Conservation (phyloP, 2,329 filamentous ascomycete species). For the Nectriaceae sp. region DNA sequence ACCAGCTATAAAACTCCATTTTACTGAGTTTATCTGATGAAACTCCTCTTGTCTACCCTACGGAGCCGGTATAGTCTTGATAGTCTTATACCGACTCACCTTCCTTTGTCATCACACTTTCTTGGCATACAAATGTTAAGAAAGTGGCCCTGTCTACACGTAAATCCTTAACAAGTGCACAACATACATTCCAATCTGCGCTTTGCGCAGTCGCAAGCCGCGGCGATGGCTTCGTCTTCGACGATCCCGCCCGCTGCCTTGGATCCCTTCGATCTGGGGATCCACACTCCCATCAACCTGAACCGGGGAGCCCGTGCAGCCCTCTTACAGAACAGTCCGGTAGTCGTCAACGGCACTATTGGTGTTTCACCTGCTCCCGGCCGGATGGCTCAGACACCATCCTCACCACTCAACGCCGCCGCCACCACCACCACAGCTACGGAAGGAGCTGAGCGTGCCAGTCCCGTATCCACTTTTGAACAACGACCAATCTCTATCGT, state of each 20-base stretch:
- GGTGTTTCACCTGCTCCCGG: background rate
- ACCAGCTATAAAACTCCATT: too few species aligned
- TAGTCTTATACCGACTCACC: too few species aligned
- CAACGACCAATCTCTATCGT: conserved; percentile 7
- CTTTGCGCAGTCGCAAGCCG: background rate
- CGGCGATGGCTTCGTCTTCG: background rate
- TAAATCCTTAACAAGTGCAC: conserved; percentile 4
- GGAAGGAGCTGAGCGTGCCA: conserved; percentile 8
- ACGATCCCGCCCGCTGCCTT: background rate
- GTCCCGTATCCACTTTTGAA: background rate
- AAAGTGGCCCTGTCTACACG: background rate
- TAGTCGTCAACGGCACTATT: conserved; percentile 1
- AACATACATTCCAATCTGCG: background rate
- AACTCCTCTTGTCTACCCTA: too few species aligned
- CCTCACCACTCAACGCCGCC: background rate
- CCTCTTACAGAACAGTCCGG: conserved; percentile 6
- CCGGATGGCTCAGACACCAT: background rate
- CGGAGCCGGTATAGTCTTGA: too few species aligned
- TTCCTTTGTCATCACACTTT: conserved; percentile 22
- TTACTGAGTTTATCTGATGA: too few species aligned
- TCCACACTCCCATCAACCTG: background rate
- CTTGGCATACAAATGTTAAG: conserved; percentile 5
- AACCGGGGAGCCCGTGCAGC: conserved; percentile 1
- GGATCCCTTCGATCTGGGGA: conserved; percentile 3
- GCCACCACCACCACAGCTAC: conserved; percentile 3